Percentiles rank a stretch among this genome's conserved stretches.
These are phyloP conservation scores for Volvox reticuliferus DNA, from an alignment of 139 green algal genomes.

Conservation along the genomic window DNA sequence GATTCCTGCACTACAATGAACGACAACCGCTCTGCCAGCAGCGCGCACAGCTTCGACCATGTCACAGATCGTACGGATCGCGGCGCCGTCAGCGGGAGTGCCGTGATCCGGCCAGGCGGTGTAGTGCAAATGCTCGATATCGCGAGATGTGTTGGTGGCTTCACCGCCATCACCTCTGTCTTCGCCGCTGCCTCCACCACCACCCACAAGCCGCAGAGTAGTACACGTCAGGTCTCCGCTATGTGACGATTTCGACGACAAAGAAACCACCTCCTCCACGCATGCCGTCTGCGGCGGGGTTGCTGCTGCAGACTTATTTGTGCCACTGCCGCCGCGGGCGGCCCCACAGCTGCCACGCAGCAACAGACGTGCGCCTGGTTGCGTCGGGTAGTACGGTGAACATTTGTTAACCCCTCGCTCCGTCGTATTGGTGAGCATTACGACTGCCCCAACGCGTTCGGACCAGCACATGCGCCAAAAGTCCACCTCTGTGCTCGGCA, in stretches of 20 bases:
- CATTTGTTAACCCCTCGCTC: slow-evolving; percentile 63
- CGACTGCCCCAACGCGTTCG: slow-evolving; percentile 56
- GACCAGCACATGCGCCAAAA: slow-evolving; percentile 75
- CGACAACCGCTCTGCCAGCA: slow-evolving; percentile 40
- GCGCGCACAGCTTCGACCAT: slow-evolving; percentile 50
- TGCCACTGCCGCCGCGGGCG: background rate
- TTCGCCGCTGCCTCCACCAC: no score
- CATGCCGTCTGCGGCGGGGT: background rate
- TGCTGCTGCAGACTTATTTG: background rate
- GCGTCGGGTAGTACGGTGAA: slow-evolving; percentile 60
- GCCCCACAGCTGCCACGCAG: background rate
- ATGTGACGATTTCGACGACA: background rate
- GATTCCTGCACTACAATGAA: slow-evolving; percentile 88
- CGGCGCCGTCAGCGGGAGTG: slow-evolving; percentile 55
- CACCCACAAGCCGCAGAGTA: background rate
- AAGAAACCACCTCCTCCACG: slow-evolving; percentile 14
- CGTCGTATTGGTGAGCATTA: slow-evolving; percentile 77
- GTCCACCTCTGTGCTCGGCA: slow-evolving; percentile 58
- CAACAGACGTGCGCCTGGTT: background rate
- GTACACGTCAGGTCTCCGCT: slow-evolving; percentile 47
- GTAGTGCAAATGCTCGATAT: slow-evolving; percentile 66
- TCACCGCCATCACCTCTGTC: background rate
- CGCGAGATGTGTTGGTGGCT: background rate
- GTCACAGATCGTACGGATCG: slow-evolving; percentile 61
- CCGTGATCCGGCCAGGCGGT: slow-evolving; percentile 77